These are phyloP conservation scores for Pichia exigua DNA, from an alignment of 805 yeast species.

Conservation along the genomic window DNA sequence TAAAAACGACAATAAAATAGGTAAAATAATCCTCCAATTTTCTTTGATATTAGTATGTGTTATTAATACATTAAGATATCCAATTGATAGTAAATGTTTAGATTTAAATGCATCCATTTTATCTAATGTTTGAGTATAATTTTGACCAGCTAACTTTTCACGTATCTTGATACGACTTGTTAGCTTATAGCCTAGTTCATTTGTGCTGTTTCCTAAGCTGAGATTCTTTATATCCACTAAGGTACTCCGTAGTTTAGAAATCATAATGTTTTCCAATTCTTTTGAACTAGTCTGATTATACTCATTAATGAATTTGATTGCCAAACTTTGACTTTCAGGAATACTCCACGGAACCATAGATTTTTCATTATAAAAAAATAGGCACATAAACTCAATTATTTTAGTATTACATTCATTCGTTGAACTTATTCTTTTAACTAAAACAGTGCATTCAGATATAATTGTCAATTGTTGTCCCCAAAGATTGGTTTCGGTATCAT, in stretches of 20 bases:
- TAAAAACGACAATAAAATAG: conserved; percentile 20
- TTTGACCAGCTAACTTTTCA: conserved; percentile 10
- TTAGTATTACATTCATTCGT: too few relatives aligned
- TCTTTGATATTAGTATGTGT: conserved; percentile 10
- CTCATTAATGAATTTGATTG: not conserved
- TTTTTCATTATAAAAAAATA: not conserved
- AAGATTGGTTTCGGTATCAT: not conserved
- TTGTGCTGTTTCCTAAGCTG: conserved; percentile 1
- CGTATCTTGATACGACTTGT: conserved; percentile 4
- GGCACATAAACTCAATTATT: not conserved
- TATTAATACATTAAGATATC: conserved; percentile 3
- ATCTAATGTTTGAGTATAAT: conserved; percentile 11
- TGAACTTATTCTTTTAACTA: not conserved
- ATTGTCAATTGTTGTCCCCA: not conserved
- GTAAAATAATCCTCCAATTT: conserved; percentile 23
- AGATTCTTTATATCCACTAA: not conserved
- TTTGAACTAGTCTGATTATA: not conserved
- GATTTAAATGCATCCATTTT: conserved; percentile 16
- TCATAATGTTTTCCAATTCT: not conserved
- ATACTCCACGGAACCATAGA: conserved; percentile 6
- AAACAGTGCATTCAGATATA: not conserved
- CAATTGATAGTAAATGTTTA: conserved; percentile 9
- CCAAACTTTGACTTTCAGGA: not conserved
- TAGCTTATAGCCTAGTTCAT: conserved; percentile 3
- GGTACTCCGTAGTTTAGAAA: not conserved